These are phyloP conservation scores for Xenoacremonium recifei DNA, from an alignment of 2,329 filamentous ascomycete species.

Conservation along the genomic window DNA sequence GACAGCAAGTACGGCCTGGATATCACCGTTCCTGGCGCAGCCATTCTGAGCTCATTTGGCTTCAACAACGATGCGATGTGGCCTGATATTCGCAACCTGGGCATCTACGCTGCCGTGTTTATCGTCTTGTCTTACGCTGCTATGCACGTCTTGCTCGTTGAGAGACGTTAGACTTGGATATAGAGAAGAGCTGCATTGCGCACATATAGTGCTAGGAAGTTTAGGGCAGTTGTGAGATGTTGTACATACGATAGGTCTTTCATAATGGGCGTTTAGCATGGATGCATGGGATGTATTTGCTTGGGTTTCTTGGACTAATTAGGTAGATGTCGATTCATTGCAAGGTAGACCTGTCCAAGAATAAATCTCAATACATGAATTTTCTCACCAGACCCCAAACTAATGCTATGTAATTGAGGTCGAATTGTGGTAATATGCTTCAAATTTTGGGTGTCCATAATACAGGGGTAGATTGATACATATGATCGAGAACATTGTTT, in stretches of 20 bases:
- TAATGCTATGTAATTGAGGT: too few relatives aligned
- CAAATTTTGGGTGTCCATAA: too few relatives aligned
- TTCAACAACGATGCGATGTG: slow-evolving; percentile 87
- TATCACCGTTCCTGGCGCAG: slow-evolving; percentile 91
- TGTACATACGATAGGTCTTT: background rate
- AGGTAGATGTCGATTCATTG: too few relatives aligned
- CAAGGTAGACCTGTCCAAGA: too few relatives aligned
- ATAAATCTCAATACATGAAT: too few relatives aligned
- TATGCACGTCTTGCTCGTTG: slow-evolving; percentile 91
- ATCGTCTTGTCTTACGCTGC: slow-evolving; percentile 84
- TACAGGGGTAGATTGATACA: slow-evolving; percentile 22
- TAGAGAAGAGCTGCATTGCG: background rate
- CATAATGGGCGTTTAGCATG: background rate
- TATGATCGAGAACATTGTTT: slow-evolving; percentile 14
- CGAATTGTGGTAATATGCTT: too few relatives aligned
- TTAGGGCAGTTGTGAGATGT: background rate
- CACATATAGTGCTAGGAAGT: too few relatives aligned
- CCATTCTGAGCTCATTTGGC: slow-evolving; percentile 91
- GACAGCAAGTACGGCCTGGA: slow-evolving; percentile 96
- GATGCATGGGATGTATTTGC: background rate
- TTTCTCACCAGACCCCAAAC: too few relatives aligned
- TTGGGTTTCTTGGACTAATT: too few relatives aligned
- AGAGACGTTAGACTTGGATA: slow-evolving; percentile 60
- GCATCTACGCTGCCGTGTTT: slow-evolving; percentile 78
- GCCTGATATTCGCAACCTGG: slow-evolving; percentile 79